Base-by-base conservation (phyloP, 345 rosid species). In the Citrus inodora region DNA sequence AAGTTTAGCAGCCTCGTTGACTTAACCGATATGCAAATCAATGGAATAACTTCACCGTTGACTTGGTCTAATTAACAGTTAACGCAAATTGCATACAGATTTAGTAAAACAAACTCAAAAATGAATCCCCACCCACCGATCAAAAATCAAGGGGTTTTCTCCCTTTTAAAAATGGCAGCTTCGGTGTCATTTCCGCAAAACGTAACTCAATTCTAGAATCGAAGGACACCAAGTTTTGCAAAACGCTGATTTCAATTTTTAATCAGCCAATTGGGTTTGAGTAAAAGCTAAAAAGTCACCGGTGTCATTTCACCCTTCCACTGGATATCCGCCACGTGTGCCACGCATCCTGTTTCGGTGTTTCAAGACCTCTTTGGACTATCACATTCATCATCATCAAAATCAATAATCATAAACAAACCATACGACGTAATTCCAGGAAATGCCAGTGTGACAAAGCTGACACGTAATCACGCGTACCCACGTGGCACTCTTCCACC, bases 401-500 rank as follows among this genome's bases (percentile, higher is more conserved):
- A 10, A 10, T 6, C 74, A 21, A 2, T 2, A 16, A 13, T 4
- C 5, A 17, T 53, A 53, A 53, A 17, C 10, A 66, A 37, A 66
- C 4, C 70, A 37, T 7, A 5, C n/a, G 5, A 9, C 40, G 5
- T 21, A 9, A 9, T 24, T 7, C 16, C 67, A 16, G 53, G 64
- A 16, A 28, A 30, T 71, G 16, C 40, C 35, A 66, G 10, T 13
- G 66, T 25, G 35, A 37, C 24, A 7, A 37, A n/a, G 28, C 53
- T 66, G 76, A 73, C 76, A 73, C 71, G 78, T 75, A 30, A 46
- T 32, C 5, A 53, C 37, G 25, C 1, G 0, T 7, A 32, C 25
- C 74, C 30, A 86, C 91, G 90, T 90, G 94, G 84, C 88, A 37
- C 27, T 38, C 79, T 76, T 79, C 56, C 77, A 84, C 51, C 87